These are phyloP conservation scores for Lentinula raphanica DNA, from an alignment of 768 basidiomycete species.

Conservation along the genomic window DNA sequence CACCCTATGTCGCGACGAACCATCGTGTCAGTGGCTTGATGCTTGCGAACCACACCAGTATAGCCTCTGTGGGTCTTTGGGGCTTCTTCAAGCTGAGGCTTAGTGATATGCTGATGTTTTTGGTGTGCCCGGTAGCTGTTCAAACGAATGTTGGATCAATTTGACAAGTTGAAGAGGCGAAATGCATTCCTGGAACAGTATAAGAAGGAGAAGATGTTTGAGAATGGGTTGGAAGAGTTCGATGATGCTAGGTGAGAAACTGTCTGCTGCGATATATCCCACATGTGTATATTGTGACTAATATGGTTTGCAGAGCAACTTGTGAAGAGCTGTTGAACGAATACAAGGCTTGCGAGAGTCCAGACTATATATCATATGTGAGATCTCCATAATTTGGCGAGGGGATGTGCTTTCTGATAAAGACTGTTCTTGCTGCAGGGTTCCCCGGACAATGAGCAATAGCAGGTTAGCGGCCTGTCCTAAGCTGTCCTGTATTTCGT, in stretches of 20 bases:
- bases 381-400: conserved; percentile 23
- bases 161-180: conserved; percentile 77
- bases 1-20: conserved; percentile 81
- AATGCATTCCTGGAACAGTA: conserved; percentile 98
- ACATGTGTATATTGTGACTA: too few relatives aligned
- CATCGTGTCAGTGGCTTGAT: conserved; percentile 97
- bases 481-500: too few relatives aligned
- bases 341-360: conserved; percentile 93
- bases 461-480: too few relatives aligned
- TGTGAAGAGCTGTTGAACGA: conserved; percentile 87
- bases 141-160: conserved; percentile 94
- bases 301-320: conserved; percentile 52
- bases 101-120: background rate
- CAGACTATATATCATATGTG: conserved; percentile 89
- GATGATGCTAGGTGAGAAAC: conserved; percentile 81
- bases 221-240: conserved; percentile 90
- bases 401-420: background rate
- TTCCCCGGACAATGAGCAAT: conserved; percentile 1
- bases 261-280: conserved; percentile 4
- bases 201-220: conserved; percentile 95
- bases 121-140: conserved; percentile 58
- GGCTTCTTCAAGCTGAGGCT: conserved; percentile 1
- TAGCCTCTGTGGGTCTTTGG: conserved; percentile 70
- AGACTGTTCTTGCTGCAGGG: background rate
- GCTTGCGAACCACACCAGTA: conserved; percentile 99